Evolutionary conservation across 2,329 filamentous ascomycete species (phyloP), one percentile per base, ranked within the genome.

Genomic region (Aspergillus neotritici): DNA sequence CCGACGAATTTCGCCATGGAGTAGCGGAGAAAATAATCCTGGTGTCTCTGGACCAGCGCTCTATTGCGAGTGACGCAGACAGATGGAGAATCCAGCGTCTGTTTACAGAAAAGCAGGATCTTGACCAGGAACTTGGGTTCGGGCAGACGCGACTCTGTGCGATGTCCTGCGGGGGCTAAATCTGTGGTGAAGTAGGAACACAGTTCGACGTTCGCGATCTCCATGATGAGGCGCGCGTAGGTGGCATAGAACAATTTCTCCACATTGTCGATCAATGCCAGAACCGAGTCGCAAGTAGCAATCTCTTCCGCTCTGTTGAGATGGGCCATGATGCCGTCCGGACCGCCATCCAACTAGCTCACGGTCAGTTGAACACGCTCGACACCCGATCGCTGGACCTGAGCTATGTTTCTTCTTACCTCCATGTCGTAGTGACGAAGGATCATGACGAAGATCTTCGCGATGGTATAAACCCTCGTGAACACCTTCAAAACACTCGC

Each of bases 201-300:
- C 14, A 68, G 56, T 14, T 69, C 61, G 21, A 64, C 54, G 13
- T 53, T 62, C 5, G 56, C 57, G 30, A 68, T 60, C 40, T 70
- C 67, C 34, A 64, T 56, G n/a, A 61, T 53, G 5, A 70, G 36
- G 29, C 64, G 56, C 2, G 66, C 54, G 40, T 65, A 66, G 16
- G 67, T 40, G 9, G 59, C 53, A 41, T 68, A 67, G 40, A 59
- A 69, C 6, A 69, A 52, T 17, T 61, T 61, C 39, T 69, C 64
- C 13, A 59, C 51, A 10, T 52, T 56, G n/a, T 58, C 52, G 34
- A 68, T 58, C n/a, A 70, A 52, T 5, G 52, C 46, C 15, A 46
- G 35, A 12, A 63, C 50, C 4, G 57, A 58, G 4, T 56, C 44
- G n/a, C 56, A 54, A 15, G 43, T 48, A 14, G 67, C 44, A 12